Percentiles rank a stretch among this genome's conserved stretches.
Evolutionary conservation across 805 yeast genomes (phyloP).

Genomic region (Starmera caribaea): DNA sequence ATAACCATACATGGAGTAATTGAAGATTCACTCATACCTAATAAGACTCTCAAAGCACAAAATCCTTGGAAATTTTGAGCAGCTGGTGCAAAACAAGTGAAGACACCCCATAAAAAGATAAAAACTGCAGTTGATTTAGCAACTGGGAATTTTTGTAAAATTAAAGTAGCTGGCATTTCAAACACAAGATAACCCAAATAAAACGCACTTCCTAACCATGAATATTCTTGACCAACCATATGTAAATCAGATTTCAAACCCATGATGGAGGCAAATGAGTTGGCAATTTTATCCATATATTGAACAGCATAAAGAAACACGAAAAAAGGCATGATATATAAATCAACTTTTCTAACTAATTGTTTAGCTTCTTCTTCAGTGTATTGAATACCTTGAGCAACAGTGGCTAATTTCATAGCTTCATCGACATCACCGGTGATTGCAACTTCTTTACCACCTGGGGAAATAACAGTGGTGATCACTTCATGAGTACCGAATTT

Average conservation of each 20-base stretch:
- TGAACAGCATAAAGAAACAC: constrained; percentile 24
- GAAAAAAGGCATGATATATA: constrained; percentile 25
- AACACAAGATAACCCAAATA: constrained; percentile 38
- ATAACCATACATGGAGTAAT: constrained; percentile 50
- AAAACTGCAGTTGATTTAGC: constrained; percentile 26
- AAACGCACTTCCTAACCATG: constrained; percentile 36
- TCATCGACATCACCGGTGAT: constrained; percentile 27
- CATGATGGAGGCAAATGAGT: constrained; percentile 28
- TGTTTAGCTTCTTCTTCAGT: constrained; percentile 9
- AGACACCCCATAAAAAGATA: constrained; percentile 29
- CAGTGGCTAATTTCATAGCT: constrained; percentile 23
- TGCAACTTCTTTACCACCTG: constrained; percentile 15
- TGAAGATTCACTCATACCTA: constrained; percentile 34
- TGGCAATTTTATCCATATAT: constrained; percentile 29
- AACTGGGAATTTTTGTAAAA: constrained; percentile 33
- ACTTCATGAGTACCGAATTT: background rate
- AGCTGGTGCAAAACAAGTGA: constrained; percentile 23
- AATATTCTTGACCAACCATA: constrained; percentile 28
- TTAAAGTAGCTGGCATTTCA: constrained; percentile 32
- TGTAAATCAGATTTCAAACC: constrained; percentile 26
- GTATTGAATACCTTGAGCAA: background rate
- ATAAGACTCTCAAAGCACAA: constrained; percentile 29
- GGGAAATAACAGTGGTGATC: constrained; percentile 15
- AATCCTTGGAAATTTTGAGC: constrained; percentile 29
- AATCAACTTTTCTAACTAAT: constrained; percentile 27